phyloP scores from a whole-genome alignment of 148 eudicot species.

The Rheum nobile region DNA sequence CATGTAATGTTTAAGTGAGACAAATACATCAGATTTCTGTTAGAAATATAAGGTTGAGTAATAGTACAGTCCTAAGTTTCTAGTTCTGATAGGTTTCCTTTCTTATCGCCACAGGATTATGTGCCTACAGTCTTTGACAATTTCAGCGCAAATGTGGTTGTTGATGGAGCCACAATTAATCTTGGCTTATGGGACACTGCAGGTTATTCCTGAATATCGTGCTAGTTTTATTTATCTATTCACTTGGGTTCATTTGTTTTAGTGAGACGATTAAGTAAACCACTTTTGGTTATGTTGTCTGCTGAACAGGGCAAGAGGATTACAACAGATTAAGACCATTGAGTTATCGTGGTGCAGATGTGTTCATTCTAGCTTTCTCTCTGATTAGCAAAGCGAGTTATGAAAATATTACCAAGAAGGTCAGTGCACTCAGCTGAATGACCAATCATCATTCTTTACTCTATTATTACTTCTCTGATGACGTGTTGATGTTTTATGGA shows the following conservation, averaged over 20 bases:
- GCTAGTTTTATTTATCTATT: neutral
- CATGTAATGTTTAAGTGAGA: too few relatives aligned
- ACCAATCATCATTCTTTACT: neutral
- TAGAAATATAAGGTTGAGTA: neutral
- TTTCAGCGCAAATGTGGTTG: constrained; percentile 94
- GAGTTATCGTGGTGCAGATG: constrained; percentile 63
- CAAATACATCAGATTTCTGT: neutral
- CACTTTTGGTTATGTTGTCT: neutral
- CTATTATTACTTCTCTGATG: constrained; percentile 5
- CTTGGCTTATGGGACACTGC: constrained; percentile 96
- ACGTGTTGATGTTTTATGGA: constrained; percentile 3
- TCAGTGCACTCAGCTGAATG: constrained; percentile 8
- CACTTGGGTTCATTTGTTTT: neutral
- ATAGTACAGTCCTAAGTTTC: neutral
- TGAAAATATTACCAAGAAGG: constrained; percentile 52
- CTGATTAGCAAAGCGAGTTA: constrained; percentile 53
- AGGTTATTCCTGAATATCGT: constrained; percentile 24
- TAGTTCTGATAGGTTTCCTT: neutral
- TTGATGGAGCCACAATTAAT: constrained; percentile 72
- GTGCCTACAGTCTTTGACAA: constrained; percentile 97
- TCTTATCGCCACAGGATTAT: constrained; percentile 56
- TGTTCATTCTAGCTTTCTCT: constrained; percentile 50
- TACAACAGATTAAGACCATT: constrained; percentile 55
- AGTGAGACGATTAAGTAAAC: neutral
- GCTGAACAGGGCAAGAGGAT: constrained; percentile 44